These are phyloP conservation scores for Primulina eburnea DNA, from an alignment of 257 asterid species.

Conservation along the genomic window DNA sequence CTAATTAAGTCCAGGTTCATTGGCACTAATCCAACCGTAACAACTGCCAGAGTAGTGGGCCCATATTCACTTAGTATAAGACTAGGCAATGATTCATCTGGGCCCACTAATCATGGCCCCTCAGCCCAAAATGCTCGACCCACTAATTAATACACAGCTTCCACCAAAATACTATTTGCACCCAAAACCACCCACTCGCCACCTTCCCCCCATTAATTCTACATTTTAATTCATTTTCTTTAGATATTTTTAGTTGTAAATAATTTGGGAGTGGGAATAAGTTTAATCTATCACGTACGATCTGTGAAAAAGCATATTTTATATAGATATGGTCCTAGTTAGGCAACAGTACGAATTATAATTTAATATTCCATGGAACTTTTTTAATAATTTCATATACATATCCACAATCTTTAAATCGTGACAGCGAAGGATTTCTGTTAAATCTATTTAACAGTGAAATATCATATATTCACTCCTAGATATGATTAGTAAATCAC, in stretches of 20 bases:
- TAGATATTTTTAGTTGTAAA: background rate
- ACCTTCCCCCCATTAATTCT: slow-evolving; percentile 9
- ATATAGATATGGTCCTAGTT: background rate
- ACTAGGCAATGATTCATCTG: slow-evolving; percentile 44
- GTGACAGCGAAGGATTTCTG: no score
- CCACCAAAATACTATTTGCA: slow-evolving; percentile 18
- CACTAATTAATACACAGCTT: slow-evolving; percentile 36
- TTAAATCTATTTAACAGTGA: no score
- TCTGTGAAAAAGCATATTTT: background rate
- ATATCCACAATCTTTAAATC: no score
- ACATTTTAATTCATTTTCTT: slow-evolving; percentile 16
- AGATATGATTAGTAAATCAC: no score
- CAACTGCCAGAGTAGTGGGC: slow-evolving; percentile 36
- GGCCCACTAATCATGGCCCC: slow-evolving; percentile 46
- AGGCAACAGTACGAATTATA: background rate
- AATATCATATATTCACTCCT: no score
- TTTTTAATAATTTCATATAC: no score
- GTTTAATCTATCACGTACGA: background rate
- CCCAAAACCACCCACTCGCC: slow-evolving; percentile 10
- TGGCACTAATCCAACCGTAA: slow-evolving; percentile 26
- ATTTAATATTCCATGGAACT: no score
- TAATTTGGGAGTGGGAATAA: slow-evolving; percentile 7
- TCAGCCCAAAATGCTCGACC: slow-evolving; percentile 54
- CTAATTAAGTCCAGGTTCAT: background rate
- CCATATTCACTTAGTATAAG: slow-evolving; percentile 33